Evolutionary conservation across 2,329 filamentous ascomycete genomes (phyloP).

Genomic region (Trichoderma sp.): DNA sequence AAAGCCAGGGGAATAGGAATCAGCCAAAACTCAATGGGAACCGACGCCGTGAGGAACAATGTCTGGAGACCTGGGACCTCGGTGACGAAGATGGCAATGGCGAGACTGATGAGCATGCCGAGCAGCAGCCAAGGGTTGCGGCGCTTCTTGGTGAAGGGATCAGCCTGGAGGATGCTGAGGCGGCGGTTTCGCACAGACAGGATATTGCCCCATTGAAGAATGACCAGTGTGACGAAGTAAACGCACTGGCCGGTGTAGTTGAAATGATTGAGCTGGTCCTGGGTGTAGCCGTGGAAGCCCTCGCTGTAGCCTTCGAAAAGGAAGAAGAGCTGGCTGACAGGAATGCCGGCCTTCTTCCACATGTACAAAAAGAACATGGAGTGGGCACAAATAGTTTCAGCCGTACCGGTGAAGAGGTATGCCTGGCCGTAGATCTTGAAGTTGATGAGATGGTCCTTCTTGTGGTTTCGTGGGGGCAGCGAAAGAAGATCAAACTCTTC

Average conservation of each 20-base stretch:
- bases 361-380: constrained; percentile 55
- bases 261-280: constrained; percentile 44
- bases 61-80: constrained; percentile 48
- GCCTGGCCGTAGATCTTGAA: constrained; percentile 49
- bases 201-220: constrained; percentile 54
- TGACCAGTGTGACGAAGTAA: constrained; percentile 53
- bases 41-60: constrained; percentile 46
- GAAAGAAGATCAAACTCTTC: constrained; percentile 52
- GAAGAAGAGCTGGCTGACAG: constrained; percentile 47
- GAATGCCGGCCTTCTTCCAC: constrained; percentile 46
- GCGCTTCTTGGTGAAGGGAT: constrained; percentile 44
- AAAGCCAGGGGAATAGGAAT: constrained; percentile 49
- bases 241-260: constrained; percentile 49
- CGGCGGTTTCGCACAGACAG: constrained; percentile 50
- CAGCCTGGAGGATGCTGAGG: constrained; percentile 49
- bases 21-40: constrained; percentile 52
- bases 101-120: constrained; percentile 45
- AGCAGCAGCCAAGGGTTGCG: constrained; percentile 50
- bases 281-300: constrained; percentile 48
- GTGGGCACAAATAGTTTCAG: constrained; percentile 49
- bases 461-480: constrained; percentile 48
- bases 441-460: constrained; percentile 51
- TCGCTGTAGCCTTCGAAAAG: constrained; percentile 46
- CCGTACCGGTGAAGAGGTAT: constrained; percentile 50
- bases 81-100: constrained; percentile 52